A percentile compares a stretch with the other conserved stretches of the same genome.
phyloP scores from a whole-genome alignment of 352 stramenopile species.

The Nothophytophthora sp. region DNA sequence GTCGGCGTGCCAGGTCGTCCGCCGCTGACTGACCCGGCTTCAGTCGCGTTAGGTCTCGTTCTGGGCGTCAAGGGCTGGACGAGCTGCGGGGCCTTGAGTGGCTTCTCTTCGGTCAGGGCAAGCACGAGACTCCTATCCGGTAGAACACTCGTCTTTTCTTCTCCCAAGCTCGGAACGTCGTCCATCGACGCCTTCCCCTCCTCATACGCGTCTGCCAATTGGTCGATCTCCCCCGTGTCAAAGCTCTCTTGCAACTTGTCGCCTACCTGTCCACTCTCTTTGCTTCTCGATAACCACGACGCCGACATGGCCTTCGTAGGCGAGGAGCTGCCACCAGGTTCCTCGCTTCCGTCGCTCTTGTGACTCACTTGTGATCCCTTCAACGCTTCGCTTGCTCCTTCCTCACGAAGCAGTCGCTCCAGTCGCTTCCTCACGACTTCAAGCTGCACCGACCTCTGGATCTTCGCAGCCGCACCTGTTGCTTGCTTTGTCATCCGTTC shows the following conservation, averaged over 20 bases:
- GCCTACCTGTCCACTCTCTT: conserved; percentile 5
- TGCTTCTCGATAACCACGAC: conserved; percentile 14
- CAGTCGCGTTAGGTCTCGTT: not conserved
- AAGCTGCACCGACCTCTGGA: conserved; percentile 46
- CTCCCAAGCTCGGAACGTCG: no score
- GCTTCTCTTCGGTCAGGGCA: conserved; percentile 6
- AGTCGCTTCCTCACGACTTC: conserved; percentile 49
- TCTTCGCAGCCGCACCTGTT: conserved; percentile 31
- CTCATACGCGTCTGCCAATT: conserved; percentile 69
- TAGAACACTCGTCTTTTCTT: not conserved
- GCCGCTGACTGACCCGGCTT: not conserved
- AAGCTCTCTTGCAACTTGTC: conserved; percentile 28
- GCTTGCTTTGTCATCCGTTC: conserved; percentile 13
- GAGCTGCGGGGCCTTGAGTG: not conserved
- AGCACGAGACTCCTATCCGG: not conserved
- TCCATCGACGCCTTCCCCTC: conserved; percentile 16
- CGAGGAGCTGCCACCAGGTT: no score
- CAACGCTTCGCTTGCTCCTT: conserved; percentile 1
- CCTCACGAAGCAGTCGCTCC: conserved; percentile 27
- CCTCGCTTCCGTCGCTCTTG: no score
- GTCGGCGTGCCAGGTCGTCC: conserved; percentile 10
- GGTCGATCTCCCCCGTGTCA: conserved; percentile 48
- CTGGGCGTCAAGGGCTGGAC: conserved; percentile 13
- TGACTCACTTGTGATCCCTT: no score
- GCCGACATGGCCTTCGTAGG: conserved; percentile 7